A percentile compares a stretch with the other conserved stretches of the same genome.
These are phyloP conservation scores for Monosporascus cannonballus DNA, from an alignment of 2,329 filamentous ascomycete species.

Conservation along the genomic window DNA sequence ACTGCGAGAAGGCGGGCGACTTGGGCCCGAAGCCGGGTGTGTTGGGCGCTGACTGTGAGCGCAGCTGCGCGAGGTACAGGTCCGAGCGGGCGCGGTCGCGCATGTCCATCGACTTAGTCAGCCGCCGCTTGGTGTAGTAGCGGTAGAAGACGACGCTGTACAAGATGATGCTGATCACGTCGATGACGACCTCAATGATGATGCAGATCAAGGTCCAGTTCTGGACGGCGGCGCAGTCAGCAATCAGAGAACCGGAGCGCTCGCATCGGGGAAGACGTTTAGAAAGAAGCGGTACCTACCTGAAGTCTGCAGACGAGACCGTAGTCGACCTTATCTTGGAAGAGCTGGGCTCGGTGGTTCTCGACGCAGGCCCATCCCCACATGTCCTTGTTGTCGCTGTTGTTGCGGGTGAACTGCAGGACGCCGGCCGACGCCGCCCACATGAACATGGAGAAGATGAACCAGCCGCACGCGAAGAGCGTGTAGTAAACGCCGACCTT, in stretches of 20 bases:
- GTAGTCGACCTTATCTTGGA: slow-evolving; percentile 77
- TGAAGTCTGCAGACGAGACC: slow-evolving; percentile 84
- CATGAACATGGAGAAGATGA: slow-evolving; percentile 86
- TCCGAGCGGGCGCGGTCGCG: slow-evolving; percentile 92
- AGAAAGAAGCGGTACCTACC: slow-evolving; percentile 37
- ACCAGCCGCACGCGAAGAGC: slow-evolving; percentile 86
- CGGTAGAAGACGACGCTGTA: slow-evolving; percentile 96
- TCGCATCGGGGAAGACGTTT: background rate
- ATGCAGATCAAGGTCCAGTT: slow-evolving; percentile 96
- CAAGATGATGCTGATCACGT: slow-evolving; percentile 83
- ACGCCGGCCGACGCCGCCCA: slow-evolving; percentile 84
- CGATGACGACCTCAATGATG: slow-evolving; percentile 92
- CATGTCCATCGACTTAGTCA: slow-evolving; percentile 93
- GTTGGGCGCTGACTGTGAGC: slow-evolving; percentile 85
- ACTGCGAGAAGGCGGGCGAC: slow-evolving; percentile 49
- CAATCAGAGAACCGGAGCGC: background rate
- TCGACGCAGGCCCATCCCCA: slow-evolving; percentile 98
- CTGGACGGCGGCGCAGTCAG: slow-evolving; percentile 35
- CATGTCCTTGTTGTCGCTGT: slow-evolving; percentile 74
- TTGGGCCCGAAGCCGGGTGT: slow-evolving; percentile 81
- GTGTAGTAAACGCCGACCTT: slow-evolving; percentile 96
- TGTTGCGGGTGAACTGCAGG: slow-evolving; percentile 71
- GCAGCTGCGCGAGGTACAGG: slow-evolving; percentile 84
- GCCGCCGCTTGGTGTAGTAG: slow-evolving; percentile 92
- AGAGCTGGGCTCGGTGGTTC: slow-evolving; percentile 74